A percentile compares a stretch with the other conserved stretches of the same genome.
Evolutionary conservation across 1,139 yeast species (phyloP).

Genomic region (Magnusiomyces fungicola): DNA sequence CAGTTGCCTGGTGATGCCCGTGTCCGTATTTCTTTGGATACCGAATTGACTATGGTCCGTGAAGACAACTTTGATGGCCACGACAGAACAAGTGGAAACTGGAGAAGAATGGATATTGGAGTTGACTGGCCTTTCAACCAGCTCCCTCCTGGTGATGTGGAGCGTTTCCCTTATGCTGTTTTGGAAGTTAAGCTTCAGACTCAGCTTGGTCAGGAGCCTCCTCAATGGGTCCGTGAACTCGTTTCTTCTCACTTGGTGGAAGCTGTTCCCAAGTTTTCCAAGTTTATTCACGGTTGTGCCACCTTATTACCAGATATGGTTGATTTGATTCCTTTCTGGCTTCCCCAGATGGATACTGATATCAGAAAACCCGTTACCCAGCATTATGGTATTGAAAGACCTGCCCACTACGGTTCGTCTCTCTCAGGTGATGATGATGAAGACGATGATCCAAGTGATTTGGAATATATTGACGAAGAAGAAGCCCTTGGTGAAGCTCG

Average conservation of each 20-base stretch:
- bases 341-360: slow-evolving; percentile 96
- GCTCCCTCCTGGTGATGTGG: slow-evolving; percentile 73
- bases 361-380: slow-evolving; percentile 80
- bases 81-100: slow-evolving; percentile 84
- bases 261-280: slow-evolving; percentile 96
- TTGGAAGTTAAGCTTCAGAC: slow-evolving; percentile 95
- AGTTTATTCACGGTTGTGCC: slow-evolving; percentile 94
- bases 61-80: slow-evolving; percentile 93
- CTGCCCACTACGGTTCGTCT: slow-evolving; percentile 40
- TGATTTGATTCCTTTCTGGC: slow-evolving; percentile 87
- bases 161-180: slow-evolving; percentile 95
- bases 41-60: slow-evolving; percentile 91
- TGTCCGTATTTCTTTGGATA: slow-evolving; percentile 94
- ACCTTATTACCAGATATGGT: slow-evolving; percentile 76
- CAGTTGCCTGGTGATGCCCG: slow-evolving; percentile 98
- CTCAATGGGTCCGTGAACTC: slow-evolving; percentile 91
- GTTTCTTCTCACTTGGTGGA: slow-evolving; percentile 90
- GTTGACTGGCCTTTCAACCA: slow-evolving; percentile 92
- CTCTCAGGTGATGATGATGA: slow-evolving; percentile 38
- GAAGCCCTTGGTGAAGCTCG: slow-evolving; percentile 16
- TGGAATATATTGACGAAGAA: slow-evolving; percentile 41
- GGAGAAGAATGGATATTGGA: slow-evolving; percentile 98
- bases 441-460: slow-evolving; percentile 34
- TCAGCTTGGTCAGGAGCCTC: slow-evolving; percentile 97
- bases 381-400: slow-evolving; percentile 57